Base-by-base conservation (phyloP, 2,329 filamentous ascomycete species). In the Hymenoscyphus occultus region DNA sequence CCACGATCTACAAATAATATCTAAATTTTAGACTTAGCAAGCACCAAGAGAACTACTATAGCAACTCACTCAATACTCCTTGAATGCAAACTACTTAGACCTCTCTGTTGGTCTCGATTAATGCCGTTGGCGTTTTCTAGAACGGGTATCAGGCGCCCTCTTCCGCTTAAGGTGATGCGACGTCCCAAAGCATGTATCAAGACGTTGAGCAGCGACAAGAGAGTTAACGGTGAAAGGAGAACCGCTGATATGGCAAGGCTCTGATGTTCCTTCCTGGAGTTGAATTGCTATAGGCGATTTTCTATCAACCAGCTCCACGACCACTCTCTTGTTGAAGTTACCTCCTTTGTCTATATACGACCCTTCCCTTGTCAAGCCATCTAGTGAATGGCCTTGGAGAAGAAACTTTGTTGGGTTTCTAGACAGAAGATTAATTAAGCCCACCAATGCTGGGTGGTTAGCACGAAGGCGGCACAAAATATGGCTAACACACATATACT, bases 261-360 rank as follows among this genome's bases (percentile, higher is more conserved):
- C 61, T 19, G 64, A 62, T 57, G 56, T 51, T 63, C 40, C 45
- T 61, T 68, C 66, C 58, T 56, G 51, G 56, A 70, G 67, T 16
- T 64, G 62, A 54, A 70, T 62, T 32, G 64, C 65, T 32, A 69
- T 54, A 19, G 62, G 45, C 32, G 66, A 59, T 45, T 67, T 35
- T 57, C 62, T 69, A 63, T 39, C 65, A 19, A 32, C 32, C 58
- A 71, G 51, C 42, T 71, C 62, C 51, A 70, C 63, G 62, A 32
- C 65, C 31, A 71, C 65, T 58, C 67, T 71, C 62, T 72, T 72
- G 57, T 63, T 64, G 56, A 72, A 71, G 60, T 71, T 71, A 22
- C 67, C 66, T 57, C 67, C 63, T 63, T 59, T 64, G 51, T 45
- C 64, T 14, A 70, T 39, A 54, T 62, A 72, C 61, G 63, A 72